Evolutionary conservation across 2,329 filamentous ascomycete species (phyloP).

Genomic region (Fusarium ramigenum): DNA sequence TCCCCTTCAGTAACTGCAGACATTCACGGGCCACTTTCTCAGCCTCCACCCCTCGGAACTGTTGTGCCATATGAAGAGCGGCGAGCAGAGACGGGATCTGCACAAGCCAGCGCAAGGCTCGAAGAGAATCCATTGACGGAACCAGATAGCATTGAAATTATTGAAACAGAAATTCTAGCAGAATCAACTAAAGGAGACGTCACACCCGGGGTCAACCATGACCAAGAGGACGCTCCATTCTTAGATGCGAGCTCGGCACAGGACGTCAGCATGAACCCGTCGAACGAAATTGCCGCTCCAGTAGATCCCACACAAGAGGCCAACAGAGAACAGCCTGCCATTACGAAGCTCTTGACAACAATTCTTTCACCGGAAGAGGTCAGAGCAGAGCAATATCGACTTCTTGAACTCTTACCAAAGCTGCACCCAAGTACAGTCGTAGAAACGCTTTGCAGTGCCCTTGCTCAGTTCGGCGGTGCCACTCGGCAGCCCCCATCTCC

Average conservation of each 20-base stretch:
- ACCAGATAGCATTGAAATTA: neutral
- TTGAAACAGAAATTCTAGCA: neutral
- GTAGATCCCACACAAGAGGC: neutral
- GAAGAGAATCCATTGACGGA: slow-evolving; percentile 8
- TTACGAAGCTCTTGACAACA: slow-evolving; percentile 27
- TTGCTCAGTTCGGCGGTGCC: slow-evolving; percentile 71
- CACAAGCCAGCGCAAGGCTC: neutral
- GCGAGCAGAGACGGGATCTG: neutral
- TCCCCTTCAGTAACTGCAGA: neutral
- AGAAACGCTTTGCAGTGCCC: slow-evolving; percentile 69
- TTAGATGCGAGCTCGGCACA: neutral
- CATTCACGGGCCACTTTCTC: neutral
- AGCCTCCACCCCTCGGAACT: neutral
- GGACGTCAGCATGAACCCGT: neutral
- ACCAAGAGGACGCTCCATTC: neutral
- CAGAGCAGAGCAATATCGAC: slow-evolving; percentile 67
- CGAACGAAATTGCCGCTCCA: neutral
- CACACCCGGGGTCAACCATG: neutral
- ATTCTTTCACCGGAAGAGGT: slow-evolving; percentile 53
- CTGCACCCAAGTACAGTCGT: slow-evolving; percentile 66
- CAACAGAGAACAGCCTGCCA: neutral
- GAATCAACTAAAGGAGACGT: neutral
- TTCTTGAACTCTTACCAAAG: slow-evolving; percentile 65
- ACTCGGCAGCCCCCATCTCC: slow-evolving; percentile 64
- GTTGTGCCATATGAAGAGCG: neutral